Evolutionary conservation across 2,329 filamentous ascomycete genomes (phyloP), one percentile per base, ranked within the genome.

Genomic region (Cladophialophora psammophila): DNA sequence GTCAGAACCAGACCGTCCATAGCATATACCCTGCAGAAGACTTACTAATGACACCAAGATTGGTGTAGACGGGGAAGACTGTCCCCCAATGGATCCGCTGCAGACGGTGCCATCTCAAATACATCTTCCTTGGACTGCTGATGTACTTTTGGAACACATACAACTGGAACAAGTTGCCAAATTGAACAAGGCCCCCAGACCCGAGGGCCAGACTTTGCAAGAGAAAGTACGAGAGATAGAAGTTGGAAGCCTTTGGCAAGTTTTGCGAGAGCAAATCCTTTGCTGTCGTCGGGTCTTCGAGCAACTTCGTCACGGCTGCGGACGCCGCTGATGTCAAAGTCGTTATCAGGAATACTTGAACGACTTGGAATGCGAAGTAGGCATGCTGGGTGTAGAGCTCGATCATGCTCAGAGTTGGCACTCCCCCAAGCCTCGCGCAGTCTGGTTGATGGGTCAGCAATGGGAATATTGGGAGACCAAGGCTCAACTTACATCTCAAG

Each of bases 161-260:
- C 38, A 69, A 70, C 4, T 92, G 90, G 68, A 94, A 88, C 1
- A 89, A 40, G 34, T 64, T 69, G 60, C 55, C 65, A 31, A 67
- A 65, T 34, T 69, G 72, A 36, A 70, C 62, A 15, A 73, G 65
- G 10, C 48, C 50, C 26, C 18, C n/a, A 94, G 85, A 73, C 90
- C 86, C 67, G 31, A 66, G 61, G 3, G 64, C 90, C 53, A 98
- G 77, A 36, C 94, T 95, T 78, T 98, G 94, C 0, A 99, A 88
- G n/a, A 98, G 86, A 73, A 98, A 96, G 81, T 97, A 99, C 0
- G 91, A 93, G 7, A 98, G 90, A 78, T 97, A 99, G 76, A 97
- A 96, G 78, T 96, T 98, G 65, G 93, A 94, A 0, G 93, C 90
- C 70, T 90, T 91, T n/a, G 95, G 95, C 2, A 99, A 82, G 70